phyloP scores from a whole-genome alignment of 2,329 filamentous ascomycete genomes.

The Alternaria triticimaculans region DNA sequence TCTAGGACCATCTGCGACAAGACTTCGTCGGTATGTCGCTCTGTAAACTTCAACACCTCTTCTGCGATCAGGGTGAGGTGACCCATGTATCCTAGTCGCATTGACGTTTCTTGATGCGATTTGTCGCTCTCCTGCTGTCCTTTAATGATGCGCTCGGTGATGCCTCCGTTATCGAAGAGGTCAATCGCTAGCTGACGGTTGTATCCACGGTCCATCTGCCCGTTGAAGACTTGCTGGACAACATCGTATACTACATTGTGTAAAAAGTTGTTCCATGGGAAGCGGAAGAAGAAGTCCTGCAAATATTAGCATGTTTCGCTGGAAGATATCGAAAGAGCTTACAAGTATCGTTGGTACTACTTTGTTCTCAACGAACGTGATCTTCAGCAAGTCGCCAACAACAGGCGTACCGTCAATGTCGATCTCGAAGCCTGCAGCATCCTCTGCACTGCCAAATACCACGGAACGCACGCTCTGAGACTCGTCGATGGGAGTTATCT shows the following conservation, averaged over 20 bases:
- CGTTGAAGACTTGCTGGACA: conserved; percentile 98
- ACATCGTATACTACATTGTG: conserved; percentile 99
- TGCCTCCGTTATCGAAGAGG: conserved; percentile 86
- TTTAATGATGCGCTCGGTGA: conserved; percentile 90
- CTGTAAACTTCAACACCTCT: conserved; percentile 98
- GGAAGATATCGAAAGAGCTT: conserved; percentile 50
- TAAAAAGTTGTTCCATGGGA: conserved; percentile 99
- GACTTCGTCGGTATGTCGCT: conserved; percentile 87
- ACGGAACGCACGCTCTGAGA: conserved; percentile 43
- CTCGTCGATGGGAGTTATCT: conserved; percentile 49
- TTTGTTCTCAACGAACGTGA: conserved; percentile 91
- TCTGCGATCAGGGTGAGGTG: conserved; percentile 96
- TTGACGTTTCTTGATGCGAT: conserved; percentile 81
- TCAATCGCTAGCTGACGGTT: conserved; percentile 90
- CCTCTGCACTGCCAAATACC: conserved; percentile 43
- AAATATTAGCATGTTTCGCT: not conserved
- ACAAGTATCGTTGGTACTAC: conserved; percentile 96
- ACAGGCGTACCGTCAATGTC: conserved; percentile 74
- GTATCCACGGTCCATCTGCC: conserved; percentile 93
- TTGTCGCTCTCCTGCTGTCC: conserved; percentile 88
- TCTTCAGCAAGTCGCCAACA: conserved; percentile 93
- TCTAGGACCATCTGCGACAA: conserved; percentile 85
- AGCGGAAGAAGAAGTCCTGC: conserved; percentile 96
- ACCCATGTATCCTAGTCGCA: conserved; percentile 97
- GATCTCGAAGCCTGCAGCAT: conserved; percentile 58